phyloP scores from a whole-genome alignment of 345 rosid genomes.

The Gossypium australe region DNA sequence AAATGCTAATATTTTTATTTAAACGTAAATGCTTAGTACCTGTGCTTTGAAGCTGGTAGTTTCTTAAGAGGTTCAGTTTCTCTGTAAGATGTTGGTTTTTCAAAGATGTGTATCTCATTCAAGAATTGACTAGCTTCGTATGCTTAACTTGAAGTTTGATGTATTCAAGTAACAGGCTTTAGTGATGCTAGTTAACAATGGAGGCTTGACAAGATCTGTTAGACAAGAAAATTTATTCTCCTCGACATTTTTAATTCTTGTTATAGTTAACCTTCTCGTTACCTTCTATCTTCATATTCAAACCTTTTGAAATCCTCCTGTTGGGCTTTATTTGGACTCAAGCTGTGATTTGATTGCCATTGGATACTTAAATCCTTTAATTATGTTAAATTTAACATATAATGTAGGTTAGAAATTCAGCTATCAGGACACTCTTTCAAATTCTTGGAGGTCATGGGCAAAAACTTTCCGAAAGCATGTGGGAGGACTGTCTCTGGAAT shows the following conservation, averaged over 20 bases:
- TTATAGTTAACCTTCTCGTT: slow-evolving; percentile 3
- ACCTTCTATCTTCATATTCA: neutral
- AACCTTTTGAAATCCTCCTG: neutral
- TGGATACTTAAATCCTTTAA: neutral
- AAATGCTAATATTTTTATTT: neutral
- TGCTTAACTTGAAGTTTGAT: neutral
- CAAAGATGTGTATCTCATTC: neutral
- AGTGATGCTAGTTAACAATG: neutral
- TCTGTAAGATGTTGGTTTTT: neutral
- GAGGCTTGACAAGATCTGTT: neutral
- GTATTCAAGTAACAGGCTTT: neutral
- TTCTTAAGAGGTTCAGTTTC: neutral
- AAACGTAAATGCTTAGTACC: neutral
- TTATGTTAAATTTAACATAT: slow-evolving; percentile 7
- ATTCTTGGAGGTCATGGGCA: slow-evolving; percentile 90
- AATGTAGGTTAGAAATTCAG: slow-evolving; percentile 91
- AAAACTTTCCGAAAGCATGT: slow-evolving; percentile 85
- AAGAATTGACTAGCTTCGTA: neutral
- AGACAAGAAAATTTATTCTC: neutral
- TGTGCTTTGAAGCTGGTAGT: neutral
- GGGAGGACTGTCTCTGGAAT: slow-evolving; percentile 99
- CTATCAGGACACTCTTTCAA: slow-evolving; percentile 91
- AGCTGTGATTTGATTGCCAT: neutral
- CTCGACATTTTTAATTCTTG: neutral
- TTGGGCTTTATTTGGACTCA: neutral